These are phyloP conservation scores for Thelonectria rubi DNA, from an alignment of 2,329 filamentous ascomycete species.

Conservation along the genomic window DNA sequence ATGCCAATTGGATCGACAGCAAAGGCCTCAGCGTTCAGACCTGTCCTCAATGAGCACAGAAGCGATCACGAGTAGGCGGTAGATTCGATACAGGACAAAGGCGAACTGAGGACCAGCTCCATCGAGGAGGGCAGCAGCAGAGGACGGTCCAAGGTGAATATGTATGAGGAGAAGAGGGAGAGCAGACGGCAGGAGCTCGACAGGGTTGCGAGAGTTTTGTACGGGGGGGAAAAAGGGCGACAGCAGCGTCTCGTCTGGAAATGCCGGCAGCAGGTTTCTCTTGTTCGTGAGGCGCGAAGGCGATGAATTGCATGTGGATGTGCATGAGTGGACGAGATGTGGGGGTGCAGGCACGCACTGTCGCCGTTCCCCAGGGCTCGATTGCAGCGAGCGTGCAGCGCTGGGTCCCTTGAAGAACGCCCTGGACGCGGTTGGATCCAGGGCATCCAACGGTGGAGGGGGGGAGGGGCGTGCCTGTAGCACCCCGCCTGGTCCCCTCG, in stretches of 20 bases:
- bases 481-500: neutral
- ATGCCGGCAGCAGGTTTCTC: conserved; percentile 3
- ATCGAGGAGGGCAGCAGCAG: conserved; percentile 17
- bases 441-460: neutral
- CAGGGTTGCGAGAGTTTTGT: conserved; percentile 11
- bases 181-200: neutral
- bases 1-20: neutral
- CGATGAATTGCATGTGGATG: conserved; percentile 22
- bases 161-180: conserved; percentile 8
- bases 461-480: conserved; percentile 14
- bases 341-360: neutral
- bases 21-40: neutral
- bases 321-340: neutral
- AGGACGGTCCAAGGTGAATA: conserved; percentile 6
- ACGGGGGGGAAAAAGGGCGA: conserved; percentile 15
- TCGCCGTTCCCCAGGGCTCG: neutral
- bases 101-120: conserved; percentile 23
- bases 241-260: conserved; percentile 7
- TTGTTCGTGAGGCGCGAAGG: conserved; percentile 14
- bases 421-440: neutral
- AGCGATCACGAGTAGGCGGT: conserved; percentile 32
- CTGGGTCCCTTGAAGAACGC: neutral
- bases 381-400: neutral
- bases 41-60: neutral
- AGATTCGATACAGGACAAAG: conserved; percentile 25